Evolutionary conservation across 129 eudicot species (phyloP).

Genomic region (Arctium lappa): DNA sequence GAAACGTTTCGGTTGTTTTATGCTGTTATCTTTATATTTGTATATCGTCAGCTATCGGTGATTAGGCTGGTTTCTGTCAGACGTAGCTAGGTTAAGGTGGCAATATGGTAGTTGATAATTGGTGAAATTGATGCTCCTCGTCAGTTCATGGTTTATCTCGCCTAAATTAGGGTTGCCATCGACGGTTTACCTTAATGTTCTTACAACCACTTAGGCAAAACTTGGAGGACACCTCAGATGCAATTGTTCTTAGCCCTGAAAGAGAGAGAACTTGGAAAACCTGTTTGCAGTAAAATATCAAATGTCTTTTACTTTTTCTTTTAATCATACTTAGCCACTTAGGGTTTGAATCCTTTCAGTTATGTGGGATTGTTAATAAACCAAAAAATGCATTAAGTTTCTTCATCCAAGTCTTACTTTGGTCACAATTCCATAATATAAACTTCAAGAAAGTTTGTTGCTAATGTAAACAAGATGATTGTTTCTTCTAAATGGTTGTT

Average conservation of each 20-base stretch:
- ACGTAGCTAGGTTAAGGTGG: constrained; percentile 1
- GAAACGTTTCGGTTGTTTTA: not conserved
- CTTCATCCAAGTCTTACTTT: too few species aligned
- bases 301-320: not conserved
- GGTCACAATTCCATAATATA: not conserved
- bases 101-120: not conserved
- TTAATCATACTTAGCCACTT: too few species aligned
- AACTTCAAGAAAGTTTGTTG: not conserved
- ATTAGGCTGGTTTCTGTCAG: constrained; percentile 5
- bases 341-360: too few species aligned
- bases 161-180: not conserved
- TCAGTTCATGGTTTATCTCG: not conserved
- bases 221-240: not conserved
- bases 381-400: not conserved
- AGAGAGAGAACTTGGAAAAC: too few species aligned
- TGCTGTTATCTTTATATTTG: not conserved
- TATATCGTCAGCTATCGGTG: not conserved
- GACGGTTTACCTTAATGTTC: not conserved
- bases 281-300: not conserved
- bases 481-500: not conserved
- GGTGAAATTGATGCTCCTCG: not conserved
- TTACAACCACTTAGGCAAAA: not conserved
- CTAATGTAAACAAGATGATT: not conserved
- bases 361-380: too few species aligned
- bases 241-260: too few species aligned